Evolutionary conservation across 352 stramenopile species (phyloP).

Genomic region (Globisporangium rhizosaccharum): DNA sequence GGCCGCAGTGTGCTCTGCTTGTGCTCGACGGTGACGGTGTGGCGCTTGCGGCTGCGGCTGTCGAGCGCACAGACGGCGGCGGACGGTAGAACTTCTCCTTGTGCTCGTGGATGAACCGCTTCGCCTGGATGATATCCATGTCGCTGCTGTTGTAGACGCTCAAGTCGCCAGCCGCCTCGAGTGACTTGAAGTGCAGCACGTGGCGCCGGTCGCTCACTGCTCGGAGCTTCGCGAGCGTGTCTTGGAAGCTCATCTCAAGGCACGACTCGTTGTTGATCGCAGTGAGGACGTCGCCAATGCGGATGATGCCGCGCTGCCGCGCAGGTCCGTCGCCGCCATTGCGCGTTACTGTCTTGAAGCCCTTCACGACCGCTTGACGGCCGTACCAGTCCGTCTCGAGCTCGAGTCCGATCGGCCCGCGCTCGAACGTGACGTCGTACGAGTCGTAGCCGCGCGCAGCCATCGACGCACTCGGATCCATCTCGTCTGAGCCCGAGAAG

Average conservation of each 20-base stretch:
- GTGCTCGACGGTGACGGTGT: too few species aligned
- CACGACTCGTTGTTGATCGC: slow-evolving; percentile 68
- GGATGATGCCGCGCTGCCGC: slow-evolving; percentile 55
- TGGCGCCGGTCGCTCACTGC: slow-evolving; percentile 34
- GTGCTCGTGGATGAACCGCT: slow-evolving; percentile 74
- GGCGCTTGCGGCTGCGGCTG: too few species aligned
- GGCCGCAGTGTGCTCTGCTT: slow-evolving; percentile 10
- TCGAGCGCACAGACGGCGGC: slow-evolving; percentile 4
- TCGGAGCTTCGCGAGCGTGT: slow-evolving; percentile 44
- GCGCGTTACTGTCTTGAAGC: slow-evolving; percentile 23
- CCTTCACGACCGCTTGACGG: slow-evolving; percentile 65
- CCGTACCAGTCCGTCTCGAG: slow-evolving; percentile 77
- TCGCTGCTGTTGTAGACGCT: slow-evolving; percentile 53
- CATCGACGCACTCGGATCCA: slow-evolving; percentile 1
- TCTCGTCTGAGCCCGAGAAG: slow-evolving; percentile 8
- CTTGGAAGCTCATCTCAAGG: slow-evolving; percentile 59
- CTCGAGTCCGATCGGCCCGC: slow-evolving; percentile 54
- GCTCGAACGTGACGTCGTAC: slow-evolving; percentile 63
- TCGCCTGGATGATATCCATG: slow-evolving; percentile 55
- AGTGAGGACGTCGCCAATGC: slow-evolving; percentile 65
- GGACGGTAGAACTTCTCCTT: slow-evolving; percentile 70
- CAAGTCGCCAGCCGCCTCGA: slow-evolving; percentile 56
- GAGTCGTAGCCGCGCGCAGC: slow-evolving; percentile 49
- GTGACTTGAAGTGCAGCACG: slow-evolving; percentile 72
- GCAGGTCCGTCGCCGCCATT: slow-evolving; percentile 37